These are phyloP conservation scores for Chrysoporthe deuterocubensis DNA, from an alignment of 2,329 filamentous ascomycete genomes.

Conservation along the genomic window DNA sequence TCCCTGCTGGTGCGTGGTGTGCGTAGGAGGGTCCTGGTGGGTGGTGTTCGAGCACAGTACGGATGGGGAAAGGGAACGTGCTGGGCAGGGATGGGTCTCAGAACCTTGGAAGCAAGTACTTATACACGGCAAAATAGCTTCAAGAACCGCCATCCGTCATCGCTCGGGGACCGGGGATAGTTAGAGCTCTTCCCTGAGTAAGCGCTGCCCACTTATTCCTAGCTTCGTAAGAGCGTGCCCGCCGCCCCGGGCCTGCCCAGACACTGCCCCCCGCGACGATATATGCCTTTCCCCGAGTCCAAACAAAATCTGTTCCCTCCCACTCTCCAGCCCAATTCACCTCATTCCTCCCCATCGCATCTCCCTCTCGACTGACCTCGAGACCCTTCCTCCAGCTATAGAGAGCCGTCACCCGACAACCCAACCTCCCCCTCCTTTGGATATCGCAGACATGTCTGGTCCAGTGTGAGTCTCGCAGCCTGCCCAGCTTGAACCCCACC, in stretches of 20 bases:
- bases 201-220: conserved; percentile 5
- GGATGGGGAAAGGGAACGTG: not conserved
- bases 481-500: conserved; percentile 33
- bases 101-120: not conserved
- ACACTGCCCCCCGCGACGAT: conserved; percentile 17
- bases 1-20: not conserved
- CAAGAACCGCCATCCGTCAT: not conserved
- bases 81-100: not conserved
- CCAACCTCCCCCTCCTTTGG: conserved; percentile 33
- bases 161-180: conserved; percentile 14
- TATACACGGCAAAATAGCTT: not conserved
- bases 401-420: conserved; percentile 18
- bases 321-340: conserved; percentile 18
- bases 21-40: too few species aligned
- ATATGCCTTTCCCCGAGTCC: conserved; percentile 25
- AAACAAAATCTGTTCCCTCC: conserved; percentile 27
- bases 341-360: conserved; percentile 16
- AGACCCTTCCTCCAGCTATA: conserved; percentile 20
- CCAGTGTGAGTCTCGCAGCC: conserved; percentile 63
- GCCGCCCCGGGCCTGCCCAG: conserved; percentile 18
- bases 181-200: conserved; percentile 9
- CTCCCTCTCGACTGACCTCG: conserved; percentile 22
- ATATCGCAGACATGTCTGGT: conserved; percentile 60
- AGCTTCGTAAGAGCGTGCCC: conserved; percentile 26
- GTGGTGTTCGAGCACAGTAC: not conserved